A percentile compares a stretch with the other conserved stretches of the same genome.
Evolutionary conservation across 768 basidiomycete species (phyloP).

Genomic region (Psilocybe cubensis): DNA sequence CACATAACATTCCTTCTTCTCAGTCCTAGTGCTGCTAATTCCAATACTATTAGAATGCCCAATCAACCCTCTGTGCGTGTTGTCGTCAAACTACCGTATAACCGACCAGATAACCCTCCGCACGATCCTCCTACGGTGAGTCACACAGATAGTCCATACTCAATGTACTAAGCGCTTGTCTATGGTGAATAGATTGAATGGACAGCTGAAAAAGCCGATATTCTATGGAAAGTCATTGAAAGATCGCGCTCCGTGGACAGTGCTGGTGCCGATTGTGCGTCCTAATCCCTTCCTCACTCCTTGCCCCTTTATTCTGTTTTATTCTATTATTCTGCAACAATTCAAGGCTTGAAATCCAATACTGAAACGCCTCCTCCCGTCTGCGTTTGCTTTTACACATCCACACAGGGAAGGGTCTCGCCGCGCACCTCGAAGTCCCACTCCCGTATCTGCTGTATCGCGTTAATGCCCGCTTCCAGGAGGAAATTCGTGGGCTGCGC

Average conservation of each 20-base stretch:
- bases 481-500: slow-evolving; percentile 80
- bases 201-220: slow-evolving; percentile 82
- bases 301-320: too few species aligned
- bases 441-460: slow-evolving; percentile 85
- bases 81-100: slow-evolving; percentile 78
- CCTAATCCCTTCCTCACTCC: background rate
- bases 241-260: slow-evolving; percentile 74
- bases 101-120: slow-evolving; percentile 71
- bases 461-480: slow-evolving; percentile 82
- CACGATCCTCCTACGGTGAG: slow-evolving; percentile 72
- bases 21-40: background rate
- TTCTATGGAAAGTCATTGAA: slow-evolving; percentile 87
- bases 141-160: slow-evolving; percentile 18
- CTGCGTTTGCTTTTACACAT: background rate
- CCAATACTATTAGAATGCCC: slow-evolving; percentile 26
- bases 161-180: slow-evolving; percentile 2
- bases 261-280: slow-evolving; percentile 79
- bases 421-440: slow-evolving; percentile 78
- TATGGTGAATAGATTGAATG: slow-evolving; percentile 71
- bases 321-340: too few species aligned
- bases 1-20: background rate
- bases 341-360: too few species aligned
- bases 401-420: slow-evolving; percentile 89
- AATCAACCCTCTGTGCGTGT: slow-evolving; percentile 56
- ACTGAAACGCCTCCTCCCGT: too few species aligned